Conservation (phyloP, 2,329 filamentous ascomycete genomes). For the Metarhizium album region DNA sequence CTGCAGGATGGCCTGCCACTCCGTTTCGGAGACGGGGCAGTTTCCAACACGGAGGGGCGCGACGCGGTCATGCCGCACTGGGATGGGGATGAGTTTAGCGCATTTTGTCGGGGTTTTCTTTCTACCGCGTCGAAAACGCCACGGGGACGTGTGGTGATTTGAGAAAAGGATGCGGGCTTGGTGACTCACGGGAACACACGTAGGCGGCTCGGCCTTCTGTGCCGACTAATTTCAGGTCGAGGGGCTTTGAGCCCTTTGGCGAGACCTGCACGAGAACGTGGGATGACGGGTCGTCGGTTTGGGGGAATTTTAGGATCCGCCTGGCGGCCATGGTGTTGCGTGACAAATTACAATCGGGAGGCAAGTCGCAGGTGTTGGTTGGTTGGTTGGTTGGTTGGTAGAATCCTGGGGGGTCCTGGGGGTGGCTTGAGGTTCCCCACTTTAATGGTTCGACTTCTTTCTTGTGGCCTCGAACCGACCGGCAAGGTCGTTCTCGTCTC, state of each 20-base stretch:
- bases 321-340: constrained; percentile 13
- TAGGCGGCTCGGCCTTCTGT: constrained; percentile 58
- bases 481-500: too few species aligned
- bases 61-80: constrained; percentile 47
- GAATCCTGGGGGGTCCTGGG: too few species aligned
- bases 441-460: too few species aligned
- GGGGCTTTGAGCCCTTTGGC: constrained; percentile 34
- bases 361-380: too few species aligned
- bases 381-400: too few species aligned
- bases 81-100: background rate
- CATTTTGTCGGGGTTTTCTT: background rate
- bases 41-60: constrained; percentile 41
- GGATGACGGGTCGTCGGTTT: constrained; percentile 38
- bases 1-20: constrained; percentile 55
- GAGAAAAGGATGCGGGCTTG: background rate
- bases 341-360: too few species aligned
- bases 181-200: constrained; percentile 40
- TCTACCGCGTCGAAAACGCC: background rate
- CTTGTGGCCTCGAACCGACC: too few species aligned
- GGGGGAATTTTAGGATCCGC: constrained; percentile 46
- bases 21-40: constrained; percentile 44
- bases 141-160: background rate
- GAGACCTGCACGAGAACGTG: constrained; percentile 53
- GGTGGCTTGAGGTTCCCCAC: too few species aligned
- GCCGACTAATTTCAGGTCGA: constrained; percentile 57